Evolutionary conservation across 2,329 filamentous ascomycete species (phyloP), one percentile per base, ranked within the genome.

Genomic region (Microdochium nivale): DNA sequence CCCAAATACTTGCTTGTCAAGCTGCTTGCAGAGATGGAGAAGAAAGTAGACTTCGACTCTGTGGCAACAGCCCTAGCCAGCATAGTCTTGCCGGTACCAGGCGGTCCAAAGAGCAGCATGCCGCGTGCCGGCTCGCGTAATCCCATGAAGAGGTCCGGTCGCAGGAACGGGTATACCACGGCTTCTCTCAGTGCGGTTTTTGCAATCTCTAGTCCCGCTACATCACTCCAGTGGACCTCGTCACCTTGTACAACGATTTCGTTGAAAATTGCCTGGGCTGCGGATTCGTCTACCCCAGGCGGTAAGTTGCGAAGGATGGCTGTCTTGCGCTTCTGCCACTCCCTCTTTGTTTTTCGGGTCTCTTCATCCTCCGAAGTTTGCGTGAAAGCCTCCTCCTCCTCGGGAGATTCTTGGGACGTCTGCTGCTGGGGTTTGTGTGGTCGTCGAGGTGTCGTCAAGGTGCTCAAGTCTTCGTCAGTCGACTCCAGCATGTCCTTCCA

Each of bases 51-150:
- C 60, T 84, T 87, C 1, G 89, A 95, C 67, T 99, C 94, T 0
- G 94, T 97, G 1, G 94, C 94, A 1, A 97, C 92, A 9, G 90
- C 90, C 56, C 94, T 82, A 10, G 94, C 94, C 35, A 99, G 75
- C 94, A 99, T 99, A 0, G 94, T 99, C 69, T 99, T 99, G 50
- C 94, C 94, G 0, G 94, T 99, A n/a, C 94, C 94, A 0, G 94
- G 94, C 1, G 94, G 94, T 0, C 94, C 94, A 64, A 99, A 99
- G 1, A 99, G 77, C 1, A 99, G 77, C 89, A 99, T 97, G 5
- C 94, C 94, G 53, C 90, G 79, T 14, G 94, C 92, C 21, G 94
- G 94, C 64, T 99, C 94, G 37, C 94, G 86, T 11, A 99, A 77
- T 0, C 94, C 94, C 80, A 92, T 94, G 71, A 99, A 99, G 2